phyloP scores from a whole-genome alignment of 75 land plant genomes.

The Isoetes taiwanensis region DNA sequence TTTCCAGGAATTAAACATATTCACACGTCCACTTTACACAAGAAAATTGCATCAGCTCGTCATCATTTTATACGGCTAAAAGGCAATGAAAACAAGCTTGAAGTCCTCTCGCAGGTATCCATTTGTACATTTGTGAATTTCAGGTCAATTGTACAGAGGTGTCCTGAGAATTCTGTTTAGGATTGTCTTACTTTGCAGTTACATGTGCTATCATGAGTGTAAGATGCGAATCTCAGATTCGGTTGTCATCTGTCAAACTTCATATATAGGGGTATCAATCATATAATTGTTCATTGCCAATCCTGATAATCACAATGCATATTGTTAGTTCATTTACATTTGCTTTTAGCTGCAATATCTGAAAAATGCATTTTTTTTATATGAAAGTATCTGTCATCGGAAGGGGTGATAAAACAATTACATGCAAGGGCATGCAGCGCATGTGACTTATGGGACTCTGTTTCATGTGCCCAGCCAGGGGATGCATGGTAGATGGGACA shows the following conservation, averaged over 20 bases:
- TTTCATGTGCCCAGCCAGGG: no score
- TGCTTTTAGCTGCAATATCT: no score
- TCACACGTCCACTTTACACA: constrained; percentile 89
- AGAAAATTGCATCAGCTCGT: constrained; percentile 75
- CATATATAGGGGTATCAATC: no score
- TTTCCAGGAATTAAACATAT: constrained; percentile 87
- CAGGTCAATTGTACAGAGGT: background rate
- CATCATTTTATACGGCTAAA: constrained; percentile 85
- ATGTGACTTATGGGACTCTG: no score
- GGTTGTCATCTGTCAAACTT: background rate
- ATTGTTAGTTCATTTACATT: no score
- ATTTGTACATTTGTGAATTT: background rate
- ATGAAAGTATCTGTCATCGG: no score
- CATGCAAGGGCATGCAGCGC: no score
- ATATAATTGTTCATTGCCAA: no score
- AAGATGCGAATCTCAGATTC: background rate
- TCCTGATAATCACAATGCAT: no score
- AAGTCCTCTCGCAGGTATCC: constrained; percentile 74
- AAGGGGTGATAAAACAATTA: no score
- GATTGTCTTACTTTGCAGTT: background rate
- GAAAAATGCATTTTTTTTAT: no score
- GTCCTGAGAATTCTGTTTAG: background rate
- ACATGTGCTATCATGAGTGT: background rate
- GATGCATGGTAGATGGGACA: no score
- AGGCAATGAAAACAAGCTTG: constrained; percentile 89